Conservation (phyloP, 306 rosid genomes). For the Lotus japonicus region DNA sequence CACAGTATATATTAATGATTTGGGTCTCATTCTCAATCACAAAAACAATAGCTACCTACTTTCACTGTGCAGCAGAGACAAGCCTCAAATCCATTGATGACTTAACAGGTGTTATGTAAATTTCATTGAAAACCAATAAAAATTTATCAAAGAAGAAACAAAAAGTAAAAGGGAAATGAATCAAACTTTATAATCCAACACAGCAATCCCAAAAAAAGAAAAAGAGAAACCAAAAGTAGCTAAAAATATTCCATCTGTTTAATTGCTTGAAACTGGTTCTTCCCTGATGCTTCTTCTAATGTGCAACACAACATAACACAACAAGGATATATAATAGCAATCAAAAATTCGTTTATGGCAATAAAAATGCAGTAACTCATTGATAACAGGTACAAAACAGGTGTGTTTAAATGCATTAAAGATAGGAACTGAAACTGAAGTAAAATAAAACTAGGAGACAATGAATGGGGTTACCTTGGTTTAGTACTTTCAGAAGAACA, state of each 20-base stretch:
- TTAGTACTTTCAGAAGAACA: conserved; percentile 26
- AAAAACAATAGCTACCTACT: conserved; percentile 14
- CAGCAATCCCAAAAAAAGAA: conserved; percentile 7
- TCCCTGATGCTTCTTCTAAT: conserved; percentile 15
- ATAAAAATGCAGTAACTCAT: conserved; percentile 1
- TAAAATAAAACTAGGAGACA: background rate
- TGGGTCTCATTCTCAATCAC: background rate
- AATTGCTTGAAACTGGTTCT: conserved; percentile 27
- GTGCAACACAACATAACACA: too few species aligned
- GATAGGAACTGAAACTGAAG: background rate
- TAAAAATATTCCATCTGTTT: conserved; percentile 28
- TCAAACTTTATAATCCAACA: conserved; percentile 29
- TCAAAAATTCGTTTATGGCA: background rate
- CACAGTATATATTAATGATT: background rate
- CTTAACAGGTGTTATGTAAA: background rate
- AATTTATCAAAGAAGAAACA: conserved; percentile 12
- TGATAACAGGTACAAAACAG: background rate
- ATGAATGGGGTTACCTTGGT: conserved; percentile 29
- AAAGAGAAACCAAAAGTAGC: conserved; percentile 16
- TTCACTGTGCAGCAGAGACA: conserved; percentile 3
- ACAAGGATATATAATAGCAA: too few species aligned
- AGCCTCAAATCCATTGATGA: conserved; percentile 5
- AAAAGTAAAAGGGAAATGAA: conserved; percentile 32
- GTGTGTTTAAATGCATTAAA: background rate
- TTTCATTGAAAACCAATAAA: background rate